Base-by-base conservation (phyloP, 768 basidiomycete species). In the Tubosaeta sp. region DNA sequence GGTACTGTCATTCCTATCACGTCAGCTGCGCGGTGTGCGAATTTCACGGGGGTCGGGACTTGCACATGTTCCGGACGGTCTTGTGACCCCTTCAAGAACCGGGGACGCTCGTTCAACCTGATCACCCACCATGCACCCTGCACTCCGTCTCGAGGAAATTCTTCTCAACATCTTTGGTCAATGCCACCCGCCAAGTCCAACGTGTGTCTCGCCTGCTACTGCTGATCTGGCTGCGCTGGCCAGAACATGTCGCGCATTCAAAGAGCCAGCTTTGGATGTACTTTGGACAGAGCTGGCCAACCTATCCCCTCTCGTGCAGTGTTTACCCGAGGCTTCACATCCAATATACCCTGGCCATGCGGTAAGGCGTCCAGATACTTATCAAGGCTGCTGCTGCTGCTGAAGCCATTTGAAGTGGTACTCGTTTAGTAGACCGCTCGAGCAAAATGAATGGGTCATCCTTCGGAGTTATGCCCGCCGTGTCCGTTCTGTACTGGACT, bases 231-330 rank as follows among this genome's bases (percentile, higher is more conserved):
- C 47, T 1, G 52, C 57, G 12, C 46, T 58, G 5, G 57, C 57
- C 9, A 48, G 48, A 46, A 59, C 58, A 18, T 59, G 58, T 41
- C 49, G 36, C 8, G 40, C 42, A 11, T 59, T 59, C 47, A 59
- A 58, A n/a, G 58, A 58, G n/a, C 56, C 58, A 1, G 58, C 58
- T 3, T 43, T 59, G 36, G 49, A 58, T n/a, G 52, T 49, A 0
- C 55, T 58, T 18, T 59, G 57, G 57, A 51, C 51, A 13, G 57
- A 59, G 27, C 25, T 59, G 31, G 19, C 12, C 27, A 43, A 57
- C 31, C 31, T 59, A 8, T 53, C 49, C 12, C 57, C 57, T 22
- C 40, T 58, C 12, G 57, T 46, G 14, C 49, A 31, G 19, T 58
- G 55, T 49, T 49, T 59, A 24, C 57, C 49, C 0, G 44, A 44